A percentile compares a stretch with the other conserved stretches of the same genome.
Conservation (phyloP, 805 yeast genomes). For the Candida cerambycidarum region DNA sequence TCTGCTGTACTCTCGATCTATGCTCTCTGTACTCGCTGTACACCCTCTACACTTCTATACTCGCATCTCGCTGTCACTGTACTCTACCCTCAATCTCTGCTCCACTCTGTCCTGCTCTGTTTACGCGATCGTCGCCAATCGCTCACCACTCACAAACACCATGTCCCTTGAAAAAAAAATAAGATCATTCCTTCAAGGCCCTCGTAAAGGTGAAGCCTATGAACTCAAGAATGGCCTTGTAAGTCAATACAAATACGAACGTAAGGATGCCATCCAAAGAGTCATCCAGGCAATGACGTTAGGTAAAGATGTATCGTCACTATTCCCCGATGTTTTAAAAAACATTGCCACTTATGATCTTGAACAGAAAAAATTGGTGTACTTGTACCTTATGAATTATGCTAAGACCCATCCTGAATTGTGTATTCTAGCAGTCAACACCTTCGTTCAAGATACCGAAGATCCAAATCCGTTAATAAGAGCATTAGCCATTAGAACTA, state of each 20-base stretch:
- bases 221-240: conserved; percentile 89
- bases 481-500: conserved; percentile 94
- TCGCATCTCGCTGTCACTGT: no score
- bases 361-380: conserved; percentile 95
- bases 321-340: conserved; percentile 94
- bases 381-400: conserved; percentile 92
- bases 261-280: conserved; percentile 95
- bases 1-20: no score
- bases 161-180: conserved; percentile 46
- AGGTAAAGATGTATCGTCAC: conserved; percentile 92
- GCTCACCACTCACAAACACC: no score
- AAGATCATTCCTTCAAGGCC: conserved; percentile 43
- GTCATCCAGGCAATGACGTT: conserved; percentile 98
- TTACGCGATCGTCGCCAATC: no score
- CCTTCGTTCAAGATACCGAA: conserved; percentile 91
- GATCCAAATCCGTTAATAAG: conserved; percentile 96
- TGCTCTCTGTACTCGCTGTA: no score
- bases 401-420: conserved; percentile 96
- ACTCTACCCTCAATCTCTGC: no score
- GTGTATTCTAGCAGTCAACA: conserved; percentile 93
- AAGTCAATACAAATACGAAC: conserved; percentile 89
- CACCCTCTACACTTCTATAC: no score
- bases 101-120: no score
- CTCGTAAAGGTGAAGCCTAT: conserved; percentile 71
- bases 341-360: conserved; percentile 95